These are phyloP conservation scores for Silene noctiflora DNA, from an alignment of 179 eudicot genomes.

Conservation along the genomic window DNA sequence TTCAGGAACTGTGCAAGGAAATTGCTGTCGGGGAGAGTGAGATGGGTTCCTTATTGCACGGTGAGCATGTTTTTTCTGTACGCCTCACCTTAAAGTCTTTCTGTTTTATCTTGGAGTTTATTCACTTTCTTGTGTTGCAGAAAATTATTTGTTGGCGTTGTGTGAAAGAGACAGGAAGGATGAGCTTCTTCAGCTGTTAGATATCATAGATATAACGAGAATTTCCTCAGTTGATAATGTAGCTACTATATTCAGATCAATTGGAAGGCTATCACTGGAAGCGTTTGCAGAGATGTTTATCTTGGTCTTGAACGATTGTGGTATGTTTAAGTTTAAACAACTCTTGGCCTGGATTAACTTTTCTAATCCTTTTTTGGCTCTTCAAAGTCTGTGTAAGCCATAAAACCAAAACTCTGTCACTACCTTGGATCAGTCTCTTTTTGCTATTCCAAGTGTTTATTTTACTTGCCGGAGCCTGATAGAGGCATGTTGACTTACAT, in stretches of 20 bases:
- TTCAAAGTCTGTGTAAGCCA: not conserved
- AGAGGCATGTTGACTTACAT: not conserved
- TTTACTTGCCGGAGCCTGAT: not conserved
- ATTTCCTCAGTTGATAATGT: slow-evolving; percentile 47
- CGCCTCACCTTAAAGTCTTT: not conserved
- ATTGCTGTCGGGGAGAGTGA: slow-evolving; percentile 37
- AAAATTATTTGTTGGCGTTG: slow-evolving; percentile 72
- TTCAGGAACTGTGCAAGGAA: slow-evolving; percentile 48
- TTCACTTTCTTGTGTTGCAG: slow-evolving; percentile 41
- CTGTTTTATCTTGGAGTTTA: slow-evolving; percentile 4
- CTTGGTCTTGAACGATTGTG: slow-evolving; percentile 49
- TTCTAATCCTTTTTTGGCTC: not conserved
- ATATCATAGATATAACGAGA: slow-evolving; percentile 55
- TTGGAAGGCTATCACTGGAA: slow-evolving; percentile 75
- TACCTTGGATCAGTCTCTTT: not conserved
- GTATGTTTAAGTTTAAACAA: slow-evolving; percentile 35
- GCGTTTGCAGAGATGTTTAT: slow-evolving; percentile 47
- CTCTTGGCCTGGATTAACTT: slow-evolving; percentile 1
- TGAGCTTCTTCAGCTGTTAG: slow-evolving; percentile 62
- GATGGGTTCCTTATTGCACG: slow-evolving; percentile 41
- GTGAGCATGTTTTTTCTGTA: slow-evolving; percentile 35
- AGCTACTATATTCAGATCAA: slow-evolving; percentile 47
- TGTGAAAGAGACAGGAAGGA: slow-evolving; percentile 65
- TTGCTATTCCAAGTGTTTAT: not conserved
- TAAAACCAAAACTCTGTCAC: not conserved